Percentiles rank a stretch among this genome's conserved stretches.
Evolutionary conservation across 2,329 filamentous ascomycete species (phyloP).

Genomic region (Periconia sp.): DNA sequence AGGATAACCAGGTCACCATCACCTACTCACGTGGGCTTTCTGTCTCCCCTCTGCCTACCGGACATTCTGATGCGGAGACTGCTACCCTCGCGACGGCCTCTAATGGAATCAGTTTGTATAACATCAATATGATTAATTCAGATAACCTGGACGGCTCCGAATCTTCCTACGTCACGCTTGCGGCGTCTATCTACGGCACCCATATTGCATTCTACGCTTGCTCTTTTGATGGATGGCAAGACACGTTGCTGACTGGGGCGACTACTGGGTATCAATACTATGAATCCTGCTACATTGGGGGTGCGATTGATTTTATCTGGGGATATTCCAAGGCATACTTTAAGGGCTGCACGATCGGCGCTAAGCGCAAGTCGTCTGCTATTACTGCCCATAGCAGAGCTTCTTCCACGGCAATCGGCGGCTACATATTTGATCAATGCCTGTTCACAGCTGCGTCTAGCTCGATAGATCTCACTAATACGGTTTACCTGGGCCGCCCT

Average conservation of each 20-base stretch:
- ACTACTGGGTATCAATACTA: slow-evolving; percentile 60
- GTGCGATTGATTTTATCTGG: slow-evolving; percentile 65
- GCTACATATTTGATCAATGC: slow-evolving; percentile 61
- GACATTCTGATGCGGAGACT: slow-evolving; percentile 57
- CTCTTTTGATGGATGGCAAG: slow-evolving; percentile 61
- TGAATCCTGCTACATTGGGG: slow-evolving; percentile 61
- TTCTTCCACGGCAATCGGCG: slow-evolving; percentile 38
- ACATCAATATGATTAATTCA: slow-evolving; percentile 57
- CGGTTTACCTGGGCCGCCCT: slow-evolving; percentile 57
- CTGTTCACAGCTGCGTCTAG: slow-evolving; percentile 48
- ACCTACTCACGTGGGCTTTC: slow-evolving; percentile 46
- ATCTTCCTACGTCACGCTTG: slow-evolving; percentile 54
- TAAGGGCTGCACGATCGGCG: slow-evolving; percentile 55
- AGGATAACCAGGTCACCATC: slow-evolving; percentile 62
- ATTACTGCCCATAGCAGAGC: slow-evolving; percentile 32
- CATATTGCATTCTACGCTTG: slow-evolving; percentile 64
- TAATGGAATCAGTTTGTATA: slow-evolving; percentile 63
- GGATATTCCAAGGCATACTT: slow-evolving; percentile 59
- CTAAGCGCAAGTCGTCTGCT: slow-evolving; percentile 41
- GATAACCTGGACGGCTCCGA: slow-evolving; percentile 49
- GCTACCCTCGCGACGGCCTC: slow-evolving; percentile 54
- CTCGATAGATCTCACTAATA: slow-evolving; percentile 42
- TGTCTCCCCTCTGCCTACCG: slow-evolving; percentile 45
- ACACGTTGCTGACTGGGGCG: slow-evolving; percentile 49
- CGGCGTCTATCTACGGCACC: slow-evolving; percentile 56